Evolutionary conservation across 2,329 filamentous ascomycete species (phyloP).

Genomic region (Talaromyces pinophilus): DNA sequence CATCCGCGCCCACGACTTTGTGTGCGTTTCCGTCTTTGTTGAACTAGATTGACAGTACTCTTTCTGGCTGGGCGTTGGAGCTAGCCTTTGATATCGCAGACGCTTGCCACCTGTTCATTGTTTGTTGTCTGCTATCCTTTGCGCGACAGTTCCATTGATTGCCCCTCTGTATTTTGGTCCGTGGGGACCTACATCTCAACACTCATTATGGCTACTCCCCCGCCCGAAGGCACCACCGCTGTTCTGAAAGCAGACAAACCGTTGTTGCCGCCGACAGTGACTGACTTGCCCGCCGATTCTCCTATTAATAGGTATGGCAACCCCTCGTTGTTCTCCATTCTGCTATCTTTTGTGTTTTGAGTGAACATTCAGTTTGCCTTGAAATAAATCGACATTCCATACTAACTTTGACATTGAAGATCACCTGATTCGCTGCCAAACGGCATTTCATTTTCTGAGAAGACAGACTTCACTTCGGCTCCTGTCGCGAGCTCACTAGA

Average conservation of each 20-base stretch:
- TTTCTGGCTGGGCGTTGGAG: not conserved
- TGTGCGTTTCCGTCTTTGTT: not conserved
- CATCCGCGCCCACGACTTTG: not conserved
- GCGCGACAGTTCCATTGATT: not conserved
- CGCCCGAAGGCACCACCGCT: constrained; percentile 41
- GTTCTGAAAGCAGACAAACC: constrained; percentile 45
- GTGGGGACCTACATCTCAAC: constrained; percentile 27
- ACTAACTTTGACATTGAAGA: constrained; percentile 23
- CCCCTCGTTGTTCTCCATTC: not conserved
- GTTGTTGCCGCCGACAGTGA: constrained; percentile 41
- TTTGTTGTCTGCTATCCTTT: not conserved
- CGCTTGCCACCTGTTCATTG: constrained; percentile 8
- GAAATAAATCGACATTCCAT: not conserved
- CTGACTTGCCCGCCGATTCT: constrained; percentile 35
- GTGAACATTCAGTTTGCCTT: not conserved
- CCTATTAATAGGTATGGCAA: constrained; percentile 35
- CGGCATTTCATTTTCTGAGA: constrained; percentile 29
- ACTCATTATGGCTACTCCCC: constrained; percentile 45
- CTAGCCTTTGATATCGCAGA: not conserved
- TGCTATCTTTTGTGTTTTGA: not conserved
- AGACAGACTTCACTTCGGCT: constrained; percentile 20
- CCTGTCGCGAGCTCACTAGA: constrained; percentile 17
- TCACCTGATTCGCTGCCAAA: constrained; percentile 30
- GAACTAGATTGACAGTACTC: not conserved
- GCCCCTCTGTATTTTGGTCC: constrained; percentile 29